These are phyloP conservation scores for Naganishia cerealis DNA, from an alignment of 1,284 basidiomycete genomes.

Conservation along the genomic window DNA sequence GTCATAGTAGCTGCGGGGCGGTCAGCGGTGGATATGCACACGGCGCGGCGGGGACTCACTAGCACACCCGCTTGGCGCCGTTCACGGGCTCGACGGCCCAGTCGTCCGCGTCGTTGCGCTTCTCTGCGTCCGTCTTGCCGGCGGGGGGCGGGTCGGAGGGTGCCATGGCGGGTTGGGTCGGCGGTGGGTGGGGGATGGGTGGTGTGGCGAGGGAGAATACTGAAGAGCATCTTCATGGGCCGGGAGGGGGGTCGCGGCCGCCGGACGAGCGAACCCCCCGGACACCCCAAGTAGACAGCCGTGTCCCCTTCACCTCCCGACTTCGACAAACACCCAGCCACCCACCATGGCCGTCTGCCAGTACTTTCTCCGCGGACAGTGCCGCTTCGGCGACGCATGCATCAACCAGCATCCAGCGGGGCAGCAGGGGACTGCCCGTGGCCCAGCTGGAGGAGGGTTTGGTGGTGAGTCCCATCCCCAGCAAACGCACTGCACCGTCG, in stretches of 20 bases:
- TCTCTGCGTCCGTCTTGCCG: not conserved
- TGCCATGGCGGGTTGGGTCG: not conserved
- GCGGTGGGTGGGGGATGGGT: not conserved
- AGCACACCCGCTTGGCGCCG: constrained; percentile 35
- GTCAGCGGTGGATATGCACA: not conserved
- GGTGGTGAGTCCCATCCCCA: constrained; percentile 23
- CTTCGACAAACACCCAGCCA: not conserved
- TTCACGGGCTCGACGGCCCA: not conserved
- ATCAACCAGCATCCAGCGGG: constrained; percentile 35
- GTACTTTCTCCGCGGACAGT: constrained; percentile 33
- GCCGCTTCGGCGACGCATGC: constrained; percentile 36
- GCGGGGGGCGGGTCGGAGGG: not conserved
- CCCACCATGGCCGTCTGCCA: constrained; percentile 33
- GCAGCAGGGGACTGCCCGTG: constrained; percentile 24
- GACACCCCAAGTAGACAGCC: not conserved
- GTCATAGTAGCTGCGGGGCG: constrained; percentile 43
- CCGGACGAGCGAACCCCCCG: not conserved
- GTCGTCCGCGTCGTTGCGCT: constrained; percentile 1
- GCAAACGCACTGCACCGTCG: too few species aligned
- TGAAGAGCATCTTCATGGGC: not conserved
- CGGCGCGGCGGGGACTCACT: constrained; percentile 30
- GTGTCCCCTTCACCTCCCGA: not conserved
- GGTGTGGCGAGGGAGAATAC: not conserved
- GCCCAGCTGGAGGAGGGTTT: constrained; percentile 14
- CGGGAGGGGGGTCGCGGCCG: not conserved